Evolutionary conservation across 192 early-diverging fungal species (phyloP), one percentile per base, ranked within the genome.

Genomic region (Gigaspora rosea): DNA sequence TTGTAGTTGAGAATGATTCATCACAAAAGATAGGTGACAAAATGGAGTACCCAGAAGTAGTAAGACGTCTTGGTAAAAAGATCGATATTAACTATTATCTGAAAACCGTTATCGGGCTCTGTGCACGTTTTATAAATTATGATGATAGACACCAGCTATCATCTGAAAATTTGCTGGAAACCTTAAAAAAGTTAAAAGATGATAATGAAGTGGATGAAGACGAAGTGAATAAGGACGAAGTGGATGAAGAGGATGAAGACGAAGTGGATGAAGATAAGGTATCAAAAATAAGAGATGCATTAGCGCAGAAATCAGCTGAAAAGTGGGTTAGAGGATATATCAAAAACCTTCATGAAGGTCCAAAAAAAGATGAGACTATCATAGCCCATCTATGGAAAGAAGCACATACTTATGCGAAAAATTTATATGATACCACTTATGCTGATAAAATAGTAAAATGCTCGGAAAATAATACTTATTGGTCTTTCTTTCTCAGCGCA

Each of bases 291-390:
- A 62, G 27, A 62, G 61, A 62, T 35, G 0, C n/a, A 4, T 20
- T 33, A 54, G 18, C 70, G 5, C 70, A 71, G 35, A 71, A 71
- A 35, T 71, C 52, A 15, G 70, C 70, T 57, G 16, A 41, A 71
- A 71, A 71, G 33, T 71, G 51, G 70, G 3, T 57, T 54, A 71
- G 33, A 71, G 16, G 16, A 0, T 57, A 71, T 71, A 71, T 71
- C 52, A 71, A 71, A 56, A 35, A 56, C 22, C 16, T 71, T 12
- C 70, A 18, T 71, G 70, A 71, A 15, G 52, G 22, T 36, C 70
- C 32, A 27, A 71, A 71, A 71, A 71, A 71, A 57, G 52, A 71
- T 71, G 52, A 57, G 52, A 22, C 51, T 22, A 57, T 71, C 52
- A 71, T 71, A 3, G 0, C 70, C 27, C 51, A 71, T 71, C 5